Evolutionary conservation across 805 yeast genomes (phyloP), one percentile per base, ranked within the genome.

Genomic region (Pichia gijzeniarum): DNA sequence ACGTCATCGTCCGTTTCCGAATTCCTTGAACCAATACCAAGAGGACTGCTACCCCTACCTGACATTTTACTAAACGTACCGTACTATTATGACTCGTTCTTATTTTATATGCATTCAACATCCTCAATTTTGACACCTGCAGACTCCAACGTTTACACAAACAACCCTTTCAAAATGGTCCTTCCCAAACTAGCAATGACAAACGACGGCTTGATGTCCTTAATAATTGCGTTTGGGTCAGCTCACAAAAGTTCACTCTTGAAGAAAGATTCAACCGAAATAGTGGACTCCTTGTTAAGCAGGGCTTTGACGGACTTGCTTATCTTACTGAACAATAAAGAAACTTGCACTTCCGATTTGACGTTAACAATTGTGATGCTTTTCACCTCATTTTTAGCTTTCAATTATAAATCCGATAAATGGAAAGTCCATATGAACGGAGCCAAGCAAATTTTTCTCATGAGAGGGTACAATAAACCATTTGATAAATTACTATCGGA

Each of bases 351-450:
- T 2, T 76, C 85, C n/a, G 85, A 83, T 57, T 70, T 77, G 7
- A 80, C 90, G 0, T 63, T 84, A 43, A 81, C 86, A 0, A 68
- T 82, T 3, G 77, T 81, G 1, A 59, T 83, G 48, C 61, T 82
- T 45, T 63, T 84, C 8, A 71, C 80, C 14, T 76, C 82, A 32
- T 79, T 76, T 57, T 81, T 79, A 50, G 69, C 61, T 40, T 70
- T 63, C 58, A 74, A 70, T 36, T 70, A 60, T 49, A 71, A 68
- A 50, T 68, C 66, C 48, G 69, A 67, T 49, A 67, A 73, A 39
- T 85, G 87, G 77, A 69, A 80, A 55, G 74, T 80, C 1, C 93
- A 84, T 58, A 65, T 77, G 43, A 67, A 72, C 32, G 89, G 89
- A 0, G 89, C 90, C 0, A 68, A 78, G 47, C 83, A 80, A 54